Evolutionary conservation across 148 eudicot genomes (phyloP).

Genomic region (Fagopyrum tataricum): DNA sequence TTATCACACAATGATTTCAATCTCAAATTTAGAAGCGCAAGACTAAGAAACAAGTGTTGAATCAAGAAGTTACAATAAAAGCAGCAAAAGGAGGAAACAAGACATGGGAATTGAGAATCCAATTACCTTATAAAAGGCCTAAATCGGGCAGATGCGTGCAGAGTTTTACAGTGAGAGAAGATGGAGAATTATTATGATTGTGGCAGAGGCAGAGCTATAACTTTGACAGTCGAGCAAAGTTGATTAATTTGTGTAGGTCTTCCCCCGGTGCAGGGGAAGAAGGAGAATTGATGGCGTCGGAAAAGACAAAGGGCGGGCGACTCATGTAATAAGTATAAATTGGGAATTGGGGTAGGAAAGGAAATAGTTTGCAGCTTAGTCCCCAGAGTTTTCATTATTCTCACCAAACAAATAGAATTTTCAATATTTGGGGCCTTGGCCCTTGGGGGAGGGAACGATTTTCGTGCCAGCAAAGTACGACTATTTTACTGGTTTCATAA

Average conservation of each 20-base stretch:
- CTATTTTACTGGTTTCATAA: no score
- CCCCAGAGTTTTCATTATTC: no score
- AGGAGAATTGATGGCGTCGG: background rate
- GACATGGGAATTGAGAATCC: background rate
- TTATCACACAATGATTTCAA: background rate
- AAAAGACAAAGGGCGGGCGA: background rate
- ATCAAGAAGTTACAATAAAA: background rate
- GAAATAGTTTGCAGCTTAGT: no score
- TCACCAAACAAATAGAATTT: no score
- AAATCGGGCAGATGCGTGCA: background rate
- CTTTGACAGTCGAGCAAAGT: background rate
- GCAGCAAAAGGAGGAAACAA: background rate
- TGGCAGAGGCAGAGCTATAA: background rate
- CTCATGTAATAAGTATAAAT: background rate
- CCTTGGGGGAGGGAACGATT: no score
- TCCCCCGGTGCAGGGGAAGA: constrained; percentile 6
- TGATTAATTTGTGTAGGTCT: background rate
- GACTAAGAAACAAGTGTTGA: background rate
- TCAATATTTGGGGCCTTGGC: no score
- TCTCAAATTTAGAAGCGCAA: background rate
- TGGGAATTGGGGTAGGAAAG: background rate
- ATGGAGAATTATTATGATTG: background rate
- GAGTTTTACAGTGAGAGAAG: background rate
- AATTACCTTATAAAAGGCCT: background rate
- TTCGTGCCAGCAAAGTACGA: no score